Conservation (phyloP, 495 filamentous ascomycete genomes). For the Penicillium roqueforti region DNA sequence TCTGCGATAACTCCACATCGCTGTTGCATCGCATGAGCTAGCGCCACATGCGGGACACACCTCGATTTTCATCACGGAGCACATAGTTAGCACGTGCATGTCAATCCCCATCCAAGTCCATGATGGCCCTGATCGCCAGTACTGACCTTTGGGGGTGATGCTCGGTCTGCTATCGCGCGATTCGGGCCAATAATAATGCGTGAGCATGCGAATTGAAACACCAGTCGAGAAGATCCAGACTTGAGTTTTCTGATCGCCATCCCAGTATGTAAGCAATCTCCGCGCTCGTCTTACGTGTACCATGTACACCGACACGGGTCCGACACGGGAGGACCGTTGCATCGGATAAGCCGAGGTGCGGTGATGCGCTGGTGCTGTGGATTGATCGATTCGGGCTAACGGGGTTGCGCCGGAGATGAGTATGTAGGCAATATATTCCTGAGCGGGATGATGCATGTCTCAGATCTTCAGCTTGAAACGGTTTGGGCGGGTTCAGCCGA, state of each 20-base stretch:
- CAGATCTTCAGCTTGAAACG: neutral
- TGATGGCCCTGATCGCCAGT: neutral
- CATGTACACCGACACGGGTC: neutral
- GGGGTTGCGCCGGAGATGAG: neutral
- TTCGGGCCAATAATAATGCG: neutral
- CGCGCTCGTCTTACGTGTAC: neutral
- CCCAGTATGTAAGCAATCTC: no score
- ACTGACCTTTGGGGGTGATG: neutral
- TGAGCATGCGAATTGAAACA: neutral
- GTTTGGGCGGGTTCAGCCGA: neutral
- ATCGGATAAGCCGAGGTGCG: neutral
- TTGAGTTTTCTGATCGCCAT: neutral
- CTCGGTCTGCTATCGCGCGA: neutral
- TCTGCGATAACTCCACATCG: neutral
- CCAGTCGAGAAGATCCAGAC: neutral
- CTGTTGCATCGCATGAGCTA: neutral
- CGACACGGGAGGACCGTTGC: neutral
- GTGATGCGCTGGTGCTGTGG: neutral
- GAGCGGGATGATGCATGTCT: neutral
- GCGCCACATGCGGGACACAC: neutral
- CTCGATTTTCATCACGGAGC: neutral
- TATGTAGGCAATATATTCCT: neutral
- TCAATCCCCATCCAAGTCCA: neutral
- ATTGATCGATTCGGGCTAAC: neutral
- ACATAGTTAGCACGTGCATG: neutral